phyloP scores from a whole-genome alignment of 495 filamentous ascomycete species.

The Lepidopterella palustris region DNA sequence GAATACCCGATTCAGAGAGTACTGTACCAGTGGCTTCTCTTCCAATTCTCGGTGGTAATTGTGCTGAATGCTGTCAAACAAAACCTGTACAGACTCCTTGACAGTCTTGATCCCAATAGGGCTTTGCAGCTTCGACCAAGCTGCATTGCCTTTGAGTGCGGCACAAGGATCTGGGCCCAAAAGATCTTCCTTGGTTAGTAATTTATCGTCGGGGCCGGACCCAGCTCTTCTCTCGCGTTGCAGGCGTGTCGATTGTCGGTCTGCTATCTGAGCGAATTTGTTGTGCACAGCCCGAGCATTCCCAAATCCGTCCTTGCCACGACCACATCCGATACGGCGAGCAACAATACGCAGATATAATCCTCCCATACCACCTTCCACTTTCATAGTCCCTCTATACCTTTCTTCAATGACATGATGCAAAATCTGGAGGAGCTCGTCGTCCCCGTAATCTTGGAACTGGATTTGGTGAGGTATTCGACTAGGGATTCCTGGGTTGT shows the following conservation, averaged over 20 bases:
- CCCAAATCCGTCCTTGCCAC: constrained; percentile 63
- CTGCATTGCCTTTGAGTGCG: constrained; percentile 22
- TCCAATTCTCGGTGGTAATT: constrained; percentile 60
- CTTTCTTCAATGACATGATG: constrained; percentile 42
- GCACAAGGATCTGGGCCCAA: constrained; percentile 24
- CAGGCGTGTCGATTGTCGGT: constrained; percentile 55
- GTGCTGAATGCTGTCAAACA: constrained; percentile 52
- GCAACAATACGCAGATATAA: constrained; percentile 61
- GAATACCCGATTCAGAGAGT: constrained; percentile 64
- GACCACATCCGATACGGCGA: constrained; percentile 53
- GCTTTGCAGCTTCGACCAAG: constrained; percentile 54
- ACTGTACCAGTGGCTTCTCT: constrained; percentile 50
- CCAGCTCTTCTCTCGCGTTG: constrained; percentile 35
- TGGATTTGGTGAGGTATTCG: constrained; percentile 60
- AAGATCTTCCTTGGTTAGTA: constrained; percentile 31
- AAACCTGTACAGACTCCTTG: constrained; percentile 51
- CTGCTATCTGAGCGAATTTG: constrained; percentile 44
- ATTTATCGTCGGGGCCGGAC: constrained; percentile 29
- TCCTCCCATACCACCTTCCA: constrained; percentile 54
- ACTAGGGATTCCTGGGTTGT: constrained; percentile 69
- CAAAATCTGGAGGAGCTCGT: constrained; percentile 55
- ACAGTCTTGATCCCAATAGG: constrained; percentile 57
- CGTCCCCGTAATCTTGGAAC: constrained; percentile 65
- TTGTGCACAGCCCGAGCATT: constrained; percentile 69
- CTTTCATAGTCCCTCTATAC: constrained; percentile 49